Evolutionary conservation across 106 monocot genomes (phyloP).

Genomic region (Platanthera zijinensis): DNA sequence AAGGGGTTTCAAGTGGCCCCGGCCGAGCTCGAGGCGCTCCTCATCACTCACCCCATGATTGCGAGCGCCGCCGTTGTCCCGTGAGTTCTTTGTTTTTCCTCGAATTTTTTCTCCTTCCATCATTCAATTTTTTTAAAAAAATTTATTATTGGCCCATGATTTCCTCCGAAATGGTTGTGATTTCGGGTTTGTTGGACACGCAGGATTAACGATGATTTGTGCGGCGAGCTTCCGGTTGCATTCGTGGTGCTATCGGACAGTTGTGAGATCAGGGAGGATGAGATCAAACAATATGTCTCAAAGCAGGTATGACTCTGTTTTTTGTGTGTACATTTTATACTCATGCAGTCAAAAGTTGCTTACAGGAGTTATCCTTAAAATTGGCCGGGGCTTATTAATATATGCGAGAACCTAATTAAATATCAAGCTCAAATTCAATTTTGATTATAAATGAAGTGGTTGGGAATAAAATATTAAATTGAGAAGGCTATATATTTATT

Average conservation of each 20-base stretch:
- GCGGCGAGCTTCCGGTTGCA: constrained; percentile 62
- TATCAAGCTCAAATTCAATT: too few species aligned
- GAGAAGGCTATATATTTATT: too few species aligned
- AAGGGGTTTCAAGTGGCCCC: constrained; percentile 69
- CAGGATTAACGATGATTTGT: constrained; percentile 51
- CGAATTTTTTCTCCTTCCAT: neutral
- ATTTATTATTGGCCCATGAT: too few species aligned
- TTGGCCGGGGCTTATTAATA: too few species aligned
- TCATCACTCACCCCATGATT: constrained; percentile 34
- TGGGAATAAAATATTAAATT: too few species aligned
- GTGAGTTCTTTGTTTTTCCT: constrained; percentile 17
- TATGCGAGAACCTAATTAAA: too few species aligned
- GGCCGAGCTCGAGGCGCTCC: constrained; percentile 52
- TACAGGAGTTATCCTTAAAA: too few species aligned
- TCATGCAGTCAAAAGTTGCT: too few species aligned
- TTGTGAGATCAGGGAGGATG: constrained; percentile 40
- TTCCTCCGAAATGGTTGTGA: neutral
- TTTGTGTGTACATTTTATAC: too few species aligned
- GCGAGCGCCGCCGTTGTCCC: constrained; percentile 38
- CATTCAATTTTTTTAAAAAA: neutral
- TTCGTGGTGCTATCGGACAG: constrained; percentile 42
- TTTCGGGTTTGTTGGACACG: neutral
- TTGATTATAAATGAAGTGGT: too few species aligned
- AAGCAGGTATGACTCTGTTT: constrained; percentile 31
- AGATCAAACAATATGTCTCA: constrained; percentile 48